Evolutionary conservation across 2,329 filamentous ascomycete species (phyloP).

Genomic region (Neofusicoccum cordaticola): DNA sequence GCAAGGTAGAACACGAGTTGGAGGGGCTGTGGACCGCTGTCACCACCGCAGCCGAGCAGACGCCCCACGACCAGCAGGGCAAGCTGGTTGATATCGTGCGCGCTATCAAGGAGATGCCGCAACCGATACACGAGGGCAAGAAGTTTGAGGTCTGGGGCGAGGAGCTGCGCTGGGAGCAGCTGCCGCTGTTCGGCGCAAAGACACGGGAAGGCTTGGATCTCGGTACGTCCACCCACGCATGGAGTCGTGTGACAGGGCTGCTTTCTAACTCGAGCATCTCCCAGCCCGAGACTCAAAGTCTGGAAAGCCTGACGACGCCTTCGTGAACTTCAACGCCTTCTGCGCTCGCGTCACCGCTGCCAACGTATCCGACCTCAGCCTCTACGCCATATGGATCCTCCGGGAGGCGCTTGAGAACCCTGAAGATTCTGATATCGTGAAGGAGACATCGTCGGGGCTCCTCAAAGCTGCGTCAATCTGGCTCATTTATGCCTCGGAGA

Average conservation of each 20-base stretch:
- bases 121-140: background rate
- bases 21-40: background rate
- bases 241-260: background rate
- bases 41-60: conserved; percentile 7
- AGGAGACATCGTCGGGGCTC: background rate
- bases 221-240: background rate
- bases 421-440: background rate
- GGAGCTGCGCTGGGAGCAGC: conserved; percentile 7
- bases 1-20: conserved; percentile 9
- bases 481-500: conserved; percentile 5
- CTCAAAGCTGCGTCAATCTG: conserved; percentile 5
- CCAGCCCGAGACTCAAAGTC: background rate
- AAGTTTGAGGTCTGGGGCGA: conserved; percentile 9
- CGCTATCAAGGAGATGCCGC: conserved; percentile 5
- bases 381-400: conserved; percentile 18
- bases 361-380: conserved; percentile 8
- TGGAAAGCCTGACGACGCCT: background rate
- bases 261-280: background rate
- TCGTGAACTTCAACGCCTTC: conserved; percentile 16
- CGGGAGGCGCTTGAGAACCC: conserved; percentile 17
- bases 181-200: conserved; percentile 9
- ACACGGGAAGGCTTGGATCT: conserved; percentile 7
- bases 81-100: conserved; percentile 4
- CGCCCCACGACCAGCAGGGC: conserved; percentile 1
- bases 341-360: conserved; percentile 13